Conservation (phyloP, 768 basidiomycete species). For the Trametes gibbosa region DNA sequence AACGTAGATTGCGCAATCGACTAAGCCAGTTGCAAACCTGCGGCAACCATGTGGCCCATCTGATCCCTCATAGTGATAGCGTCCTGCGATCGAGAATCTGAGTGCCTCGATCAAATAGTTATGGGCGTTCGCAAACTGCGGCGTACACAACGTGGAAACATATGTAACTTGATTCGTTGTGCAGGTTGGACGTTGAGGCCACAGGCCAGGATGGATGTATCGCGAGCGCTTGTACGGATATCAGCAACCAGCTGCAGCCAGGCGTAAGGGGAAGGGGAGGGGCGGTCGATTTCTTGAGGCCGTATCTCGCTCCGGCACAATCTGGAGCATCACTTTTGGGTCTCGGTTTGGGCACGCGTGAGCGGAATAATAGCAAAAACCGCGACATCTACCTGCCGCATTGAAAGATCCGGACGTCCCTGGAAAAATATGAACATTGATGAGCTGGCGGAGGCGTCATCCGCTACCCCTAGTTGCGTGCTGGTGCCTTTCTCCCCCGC, state of each 20-base stretch:
- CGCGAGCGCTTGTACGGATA: too few relatives aligned
- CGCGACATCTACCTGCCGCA: background rate
- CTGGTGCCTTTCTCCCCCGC: too few relatives aligned
- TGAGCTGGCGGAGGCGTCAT: too few relatives aligned
- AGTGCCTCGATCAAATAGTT: background rate
- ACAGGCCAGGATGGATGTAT: too few relatives aligned
- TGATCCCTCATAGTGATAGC: background rate
- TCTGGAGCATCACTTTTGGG: too few relatives aligned
- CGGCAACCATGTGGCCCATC: slow-evolving; percentile 1
- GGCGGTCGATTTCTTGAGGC: too few relatives aligned
- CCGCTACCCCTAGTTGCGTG: too few relatives aligned
- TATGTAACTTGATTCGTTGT: background rate
- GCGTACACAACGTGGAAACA: background rate
- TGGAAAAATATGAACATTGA: too few relatives aligned
- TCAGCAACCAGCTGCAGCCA: too few relatives aligned
- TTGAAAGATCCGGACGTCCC: background rate
- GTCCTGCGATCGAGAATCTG: background rate
- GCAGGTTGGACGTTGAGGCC: background rate
- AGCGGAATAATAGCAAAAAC: background rate
- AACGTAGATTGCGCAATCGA: slow-evolving; percentile 8
- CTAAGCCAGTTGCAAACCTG: slow-evolving; percentile 1
- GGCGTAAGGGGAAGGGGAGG: too few relatives aligned
- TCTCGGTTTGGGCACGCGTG: too few relatives aligned
- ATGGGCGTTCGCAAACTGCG: background rate
- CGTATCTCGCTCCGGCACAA: too few relatives aligned